A percentile compares a stretch with the other conserved stretches of the same genome.
These are phyloP conservation scores for Colletotrichum theobromicola DNA, from an alignment of 2,329 filamentous ascomycete species.

Conservation along the genomic window DNA sequence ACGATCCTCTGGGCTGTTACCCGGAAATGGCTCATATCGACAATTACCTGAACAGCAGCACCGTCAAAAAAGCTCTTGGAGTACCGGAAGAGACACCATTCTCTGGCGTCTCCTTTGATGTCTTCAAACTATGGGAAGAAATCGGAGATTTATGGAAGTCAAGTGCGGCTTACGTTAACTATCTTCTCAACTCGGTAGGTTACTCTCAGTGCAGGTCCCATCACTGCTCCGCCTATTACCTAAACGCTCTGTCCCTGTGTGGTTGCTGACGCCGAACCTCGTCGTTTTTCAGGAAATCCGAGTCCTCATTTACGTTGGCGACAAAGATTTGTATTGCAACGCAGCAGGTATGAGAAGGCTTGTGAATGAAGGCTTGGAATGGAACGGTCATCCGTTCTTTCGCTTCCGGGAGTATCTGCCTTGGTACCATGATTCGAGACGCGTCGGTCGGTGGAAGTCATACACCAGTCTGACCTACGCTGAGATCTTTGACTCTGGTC, in stretches of 20 bases:
- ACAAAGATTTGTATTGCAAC: constrained; percentile 6
- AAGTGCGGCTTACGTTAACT: neutral
- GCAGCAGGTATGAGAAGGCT: neutral
- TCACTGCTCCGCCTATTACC: neutral
- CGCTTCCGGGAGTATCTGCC: neutral
- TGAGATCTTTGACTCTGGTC: neutral
- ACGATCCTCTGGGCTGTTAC: neutral
- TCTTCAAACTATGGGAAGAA: neutral
- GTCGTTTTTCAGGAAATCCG: neutral
- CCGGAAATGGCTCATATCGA: neutral
- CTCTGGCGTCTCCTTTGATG: neutral
- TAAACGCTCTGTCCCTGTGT: neutral
- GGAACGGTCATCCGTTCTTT: neutral
- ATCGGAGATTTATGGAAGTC: constrained; percentile 2
- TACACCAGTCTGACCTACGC: neutral
- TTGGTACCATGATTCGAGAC: neutral
- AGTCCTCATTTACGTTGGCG: neutral
- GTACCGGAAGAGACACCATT: neutral
- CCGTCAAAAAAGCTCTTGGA: neutral
- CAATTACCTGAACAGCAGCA: neutral
- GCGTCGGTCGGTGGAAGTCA: neutral
- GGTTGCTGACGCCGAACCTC: neutral
- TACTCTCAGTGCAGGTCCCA: accelerated
- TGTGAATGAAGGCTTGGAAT: neutral
- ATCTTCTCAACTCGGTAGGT: neutral